These are phyloP conservation scores for Salix arbutifolia DNA, from an alignment of 345 rosid species.

Conservation along the genomic window DNA sequence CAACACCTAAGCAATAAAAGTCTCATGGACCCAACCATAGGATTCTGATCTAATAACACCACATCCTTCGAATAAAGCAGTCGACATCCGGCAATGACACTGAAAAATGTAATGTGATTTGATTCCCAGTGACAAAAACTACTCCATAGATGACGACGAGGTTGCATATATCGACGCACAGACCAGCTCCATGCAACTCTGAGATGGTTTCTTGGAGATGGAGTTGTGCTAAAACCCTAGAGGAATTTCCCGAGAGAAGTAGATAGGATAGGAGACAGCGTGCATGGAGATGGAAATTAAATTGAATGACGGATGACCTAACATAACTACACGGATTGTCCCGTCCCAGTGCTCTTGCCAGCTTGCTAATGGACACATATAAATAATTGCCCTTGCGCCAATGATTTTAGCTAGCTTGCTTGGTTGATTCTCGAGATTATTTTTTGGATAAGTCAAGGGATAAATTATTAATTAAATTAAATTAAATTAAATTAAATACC, in stretches of 20 bases:
- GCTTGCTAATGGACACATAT: constrained; percentile 28
- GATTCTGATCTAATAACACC: constrained; percentile 17
- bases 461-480: too few species aligned
- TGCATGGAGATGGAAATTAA: constrained; percentile 23
- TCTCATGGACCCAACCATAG: constrained; percentile 6
- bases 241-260: constrained; percentile 1
- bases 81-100: background rate
- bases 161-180: background rate
- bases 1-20: constrained; percentile 17
- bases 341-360: constrained; percentile 53
- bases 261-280: constrained; percentile 32
- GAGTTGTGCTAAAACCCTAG: constrained; percentile 37
- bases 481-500: too few species aligned
- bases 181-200: background rate
- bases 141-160: background rate
- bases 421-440: background rate
- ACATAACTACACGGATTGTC: constrained; percentile 29
- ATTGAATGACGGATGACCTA: constrained; percentile 33
- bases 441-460: background rate
- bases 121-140: background rate
- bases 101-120: background rate
- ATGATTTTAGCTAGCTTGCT: background rate
- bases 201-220: constrained; percentile 29
- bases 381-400: constrained; percentile 7
- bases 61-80: background rate